Evolutionary conservation across 208 protist genomes (phyloP), one percentile per base, ranked within the genome.

Genomic region (Hexamita inflata): DNA sequence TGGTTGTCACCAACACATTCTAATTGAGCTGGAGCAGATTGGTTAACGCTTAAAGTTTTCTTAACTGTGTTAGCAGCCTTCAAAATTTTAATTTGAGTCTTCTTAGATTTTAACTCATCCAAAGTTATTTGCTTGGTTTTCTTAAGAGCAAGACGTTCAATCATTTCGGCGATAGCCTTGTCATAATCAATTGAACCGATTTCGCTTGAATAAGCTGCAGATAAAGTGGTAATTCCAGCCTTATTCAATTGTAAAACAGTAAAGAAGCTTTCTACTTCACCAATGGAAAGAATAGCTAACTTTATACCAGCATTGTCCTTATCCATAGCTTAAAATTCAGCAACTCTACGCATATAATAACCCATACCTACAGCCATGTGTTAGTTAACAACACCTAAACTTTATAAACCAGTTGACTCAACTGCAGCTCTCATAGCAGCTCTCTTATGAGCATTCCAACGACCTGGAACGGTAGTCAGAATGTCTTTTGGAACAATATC

Each of bases 171-270:
- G 9, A 70, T 15, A 45, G 42, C 38, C 35, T 70, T 70, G 35
- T 70, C 64, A n/a, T 45, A 70, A 49, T 70, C 64, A 32, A 38
- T 38, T 28, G 64, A n/a, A 70, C 64, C 64, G 7, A 70, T 15
- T 30, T n/a, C 7, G 32, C 9, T 38, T 28, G 26, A n/a, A 70
- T 70, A 45, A 9, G n/a, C 64, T n/a, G 9, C 9, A n/a, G 7
- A 45, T 45, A 70, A 11, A n/a, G 30, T 42, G 34, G 24, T n/a
- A n/a, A 70, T 49, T 57, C 64, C 64, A 30, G 9, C n/a, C n/a
- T 70, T 70, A 45, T 70, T n/a, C 30, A 70, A 32, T n/a, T n/a
- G n/a, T 15, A 70, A 24, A 40, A 49, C 38, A 32, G 35, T 11
- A 40, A 7, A 40, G 35, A 45, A 70, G 64, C 30, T 42, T 38